Base-by-base conservation (phyloP, 257 asterid genomes). In the Lithospermum erythrorhizon region DNA sequence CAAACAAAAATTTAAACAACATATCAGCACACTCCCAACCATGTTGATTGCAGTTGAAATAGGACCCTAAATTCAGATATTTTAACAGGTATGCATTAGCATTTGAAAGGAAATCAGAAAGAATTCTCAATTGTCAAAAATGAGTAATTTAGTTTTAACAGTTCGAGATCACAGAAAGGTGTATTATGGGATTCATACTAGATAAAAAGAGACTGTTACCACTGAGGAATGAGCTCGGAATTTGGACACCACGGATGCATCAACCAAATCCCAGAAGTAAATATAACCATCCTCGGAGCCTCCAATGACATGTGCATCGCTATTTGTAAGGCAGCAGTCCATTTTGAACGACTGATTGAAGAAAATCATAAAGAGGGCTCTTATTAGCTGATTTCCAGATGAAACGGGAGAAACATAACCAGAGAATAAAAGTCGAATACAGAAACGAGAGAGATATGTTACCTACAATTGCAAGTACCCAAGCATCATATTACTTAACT, bases 251-350 rank as follows among this genome's bases (percentile, higher is more conserved):
- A 83, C 82, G 16, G 83, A 77, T 30, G 94, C 96, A 74, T 91
- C 96, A 52, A 91, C 98, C 68, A 91, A 87, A 78, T 91, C 98
- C 98, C 98, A 91, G 69, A 78, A 83, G 73, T 87, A 91, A 60
- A 90, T 70, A 65, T 71, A 75, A 62, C 98, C 98, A 71, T 90
- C 96, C 80, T 90, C 96, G 8, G 98, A 90, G 63, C 98, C 96
- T 55, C 98, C 95, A 66, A 85, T 70, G 35, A 87, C 95, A 76
- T 90, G 81, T 16, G 98, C 95, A 52, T 90, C 96, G 18, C 86
- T 74, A 82, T 90, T 90, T 60, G 98, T 82, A 62, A 90, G 83
- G 79, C 98, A 85, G 78, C 98, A 83, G 68, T 90, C 98, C 87
- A 81, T 82, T 76, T 90, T 90, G 78, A 82, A 87, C 57, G 96